phyloP scores from a whole-genome alignment of 208 protist species.

The Acanthamoeba royreba region DNA sequence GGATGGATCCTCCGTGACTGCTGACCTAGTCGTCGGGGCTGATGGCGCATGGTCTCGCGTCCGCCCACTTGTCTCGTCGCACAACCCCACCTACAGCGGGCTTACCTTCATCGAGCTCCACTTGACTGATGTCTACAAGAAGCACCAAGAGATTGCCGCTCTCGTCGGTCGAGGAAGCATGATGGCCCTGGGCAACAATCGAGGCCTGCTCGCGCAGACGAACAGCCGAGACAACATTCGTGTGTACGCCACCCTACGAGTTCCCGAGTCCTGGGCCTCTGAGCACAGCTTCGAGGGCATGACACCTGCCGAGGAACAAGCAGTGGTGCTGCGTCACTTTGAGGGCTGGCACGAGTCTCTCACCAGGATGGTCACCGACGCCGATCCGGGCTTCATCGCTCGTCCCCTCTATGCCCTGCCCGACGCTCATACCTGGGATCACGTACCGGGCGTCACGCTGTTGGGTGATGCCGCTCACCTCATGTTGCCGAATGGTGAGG shows the following conservation, averaged over 20 bases:
- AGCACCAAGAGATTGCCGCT: not conserved
- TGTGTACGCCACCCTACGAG: not conserved
- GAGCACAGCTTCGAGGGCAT: not conserved
- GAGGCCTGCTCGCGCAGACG: not conserved
- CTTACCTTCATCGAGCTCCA: not conserved
- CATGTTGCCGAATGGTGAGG: not conserved
- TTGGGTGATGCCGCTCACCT: not conserved
- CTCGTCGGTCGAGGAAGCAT: not conserved
- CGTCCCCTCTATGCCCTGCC: too few relatives aligned
- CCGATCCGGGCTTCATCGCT: too few relatives aligned
- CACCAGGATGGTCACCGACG: too few relatives aligned
- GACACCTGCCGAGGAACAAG: not conserved
- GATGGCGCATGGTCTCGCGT: not conserved
- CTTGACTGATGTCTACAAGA: not conserved
- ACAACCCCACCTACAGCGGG: not conserved
- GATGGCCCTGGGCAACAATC: not conserved
- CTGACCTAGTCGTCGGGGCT: not conserved
- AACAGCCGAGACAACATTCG: not conserved
- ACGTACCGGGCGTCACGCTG: not conserved
- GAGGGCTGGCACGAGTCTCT: not conserved
- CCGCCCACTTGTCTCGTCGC: not conserved
- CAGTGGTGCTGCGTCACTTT: not conserved
- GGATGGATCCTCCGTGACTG: not conserved
- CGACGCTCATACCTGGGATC: not conserved
- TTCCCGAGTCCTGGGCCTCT: not conserved